Evolutionary conservation across 768 basidiomycete species (phyloP).

Genomic region (Clavaria fumosa): DNA sequence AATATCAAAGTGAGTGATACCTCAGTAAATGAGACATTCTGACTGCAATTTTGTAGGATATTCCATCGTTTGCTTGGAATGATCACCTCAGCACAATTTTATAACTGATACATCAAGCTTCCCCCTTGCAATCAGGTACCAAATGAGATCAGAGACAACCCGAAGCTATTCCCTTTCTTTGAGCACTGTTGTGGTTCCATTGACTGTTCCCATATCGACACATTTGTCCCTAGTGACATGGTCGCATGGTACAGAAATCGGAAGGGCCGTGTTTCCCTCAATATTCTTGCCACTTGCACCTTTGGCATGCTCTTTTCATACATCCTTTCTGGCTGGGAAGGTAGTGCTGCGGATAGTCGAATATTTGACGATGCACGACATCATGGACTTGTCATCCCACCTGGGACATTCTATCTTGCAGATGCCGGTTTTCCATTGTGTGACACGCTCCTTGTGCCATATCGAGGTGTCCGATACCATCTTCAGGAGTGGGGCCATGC

Average conservation of each 20-base stretch:
- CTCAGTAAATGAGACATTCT: conserved; percentile 16
- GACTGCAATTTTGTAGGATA: background rate
- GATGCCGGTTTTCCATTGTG: conserved; percentile 14
- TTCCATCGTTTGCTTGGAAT: background rate
- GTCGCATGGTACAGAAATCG: conserved; percentile 13
- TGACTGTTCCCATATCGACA: conserved; percentile 17
- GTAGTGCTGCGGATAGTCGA: conserved; percentile 11
- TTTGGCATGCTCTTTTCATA: conserved; percentile 17
- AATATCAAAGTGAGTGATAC: too few relatives aligned
- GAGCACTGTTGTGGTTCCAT: conserved; percentile 14
- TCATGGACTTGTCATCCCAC: conserved; percentile 8
- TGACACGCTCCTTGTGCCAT: conserved; percentile 15
- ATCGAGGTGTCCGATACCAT: conserved; percentile 15
- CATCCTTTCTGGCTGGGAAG: conserved; percentile 17
- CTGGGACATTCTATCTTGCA: conserved; percentile 12
- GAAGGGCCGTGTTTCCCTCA: conserved; percentile 17
- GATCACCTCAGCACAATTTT: conserved; percentile 9
- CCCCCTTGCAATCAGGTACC: conserved; percentile 12
- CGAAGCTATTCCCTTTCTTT: conserved; percentile 18
- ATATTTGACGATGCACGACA: conserved; percentile 11
- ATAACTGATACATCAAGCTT: conserved; percentile 13
- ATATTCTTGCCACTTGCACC: conserved; percentile 13
- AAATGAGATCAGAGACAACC: conserved; percentile 11
- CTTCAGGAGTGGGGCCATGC: conserved; percentile 14
- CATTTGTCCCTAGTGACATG: conserved; percentile 10